Conservation (phyloP, 805 yeast species). For the Lipomyces orientalis region DNA sequence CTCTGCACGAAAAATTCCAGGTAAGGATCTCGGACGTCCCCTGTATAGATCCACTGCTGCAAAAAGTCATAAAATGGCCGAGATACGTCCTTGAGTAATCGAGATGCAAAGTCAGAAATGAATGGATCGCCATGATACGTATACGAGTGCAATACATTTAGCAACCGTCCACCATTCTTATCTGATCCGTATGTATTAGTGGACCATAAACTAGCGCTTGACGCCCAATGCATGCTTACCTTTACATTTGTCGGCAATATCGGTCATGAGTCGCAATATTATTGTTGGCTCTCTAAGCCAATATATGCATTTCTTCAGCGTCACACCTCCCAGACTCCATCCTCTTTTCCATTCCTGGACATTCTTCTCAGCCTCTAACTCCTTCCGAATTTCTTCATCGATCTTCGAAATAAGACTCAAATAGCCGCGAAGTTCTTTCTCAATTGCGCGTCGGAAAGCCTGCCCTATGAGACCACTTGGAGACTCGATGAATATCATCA, state of each 20-base stretch:
- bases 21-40: constrained; percentile 60
- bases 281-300: constrained; percentile 57
- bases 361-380: constrained; percentile 45
- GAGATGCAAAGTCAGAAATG: constrained; percentile 52
- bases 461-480: constrained; percentile 61
- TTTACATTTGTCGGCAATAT: constrained; percentile 49
- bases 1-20: constrained; percentile 66
- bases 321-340: constrained; percentile 39
- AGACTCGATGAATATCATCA: constrained; percentile 48
- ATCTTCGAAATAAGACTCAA: constrained; percentile 52
- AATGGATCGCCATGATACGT: constrained; percentile 68
- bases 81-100: constrained; percentile 54
- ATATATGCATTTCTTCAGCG: constrained; percentile 48
- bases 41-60: constrained; percentile 70
- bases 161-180: constrained; percentile 55
- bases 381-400: constrained; percentile 48
- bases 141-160: constrained; percentile 58
- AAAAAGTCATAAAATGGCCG: constrained; percentile 67
- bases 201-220: not conserved
- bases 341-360: constrained; percentile 30
- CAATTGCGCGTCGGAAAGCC: constrained; percentile 61
- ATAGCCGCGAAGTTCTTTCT: constrained; percentile 52
- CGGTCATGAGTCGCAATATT: constrained; percentile 63
- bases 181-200: constrained; percentile 11
- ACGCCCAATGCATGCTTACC: constrained; percentile 4